A percentile compares a stretch with the other conserved stretches of the same genome.
phyloP scores from a whole-genome alignment of 1,284 basidiomycete genomes.

The Malassezia psittaci region DNA sequence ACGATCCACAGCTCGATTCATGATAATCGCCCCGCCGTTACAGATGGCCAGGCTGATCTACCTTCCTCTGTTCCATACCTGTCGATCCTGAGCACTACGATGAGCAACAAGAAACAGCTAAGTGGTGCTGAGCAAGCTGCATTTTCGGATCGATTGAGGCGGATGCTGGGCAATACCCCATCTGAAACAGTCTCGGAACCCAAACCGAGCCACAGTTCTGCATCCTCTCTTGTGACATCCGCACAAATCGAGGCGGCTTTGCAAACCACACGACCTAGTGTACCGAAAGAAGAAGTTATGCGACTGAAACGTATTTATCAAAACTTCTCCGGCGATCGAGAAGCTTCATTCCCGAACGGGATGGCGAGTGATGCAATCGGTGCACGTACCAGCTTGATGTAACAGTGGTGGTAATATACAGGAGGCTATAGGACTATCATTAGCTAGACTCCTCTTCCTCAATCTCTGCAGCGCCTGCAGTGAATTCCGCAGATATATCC shows the following conservation, averaged over 20 bases:
- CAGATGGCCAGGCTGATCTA: background rate
- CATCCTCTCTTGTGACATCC: constrained; percentile 25
- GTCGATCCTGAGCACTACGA: background rate
- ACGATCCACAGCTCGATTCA: constrained; percentile 60
- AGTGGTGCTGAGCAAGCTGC: constrained; percentile 8
- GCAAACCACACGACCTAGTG: constrained; percentile 35
- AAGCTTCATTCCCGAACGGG: constrained; percentile 37
- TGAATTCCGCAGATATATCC: constrained; percentile 43
- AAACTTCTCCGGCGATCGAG: constrained; percentile 39
- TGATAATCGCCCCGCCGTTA: constrained; percentile 2
- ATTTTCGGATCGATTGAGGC: constrained; percentile 4
- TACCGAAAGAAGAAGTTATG: constrained; percentile 32
- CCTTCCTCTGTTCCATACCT: constrained; percentile 14
- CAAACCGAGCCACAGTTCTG: background rate
- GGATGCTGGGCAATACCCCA: constrained; percentile 6
- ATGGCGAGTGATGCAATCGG: constrained; percentile 34
- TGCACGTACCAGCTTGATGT: constrained; percentile 41
- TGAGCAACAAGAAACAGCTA: background rate
- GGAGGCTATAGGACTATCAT: background rate
- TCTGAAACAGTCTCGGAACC: constrained; percentile 6
- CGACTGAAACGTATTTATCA: constrained; percentile 34
- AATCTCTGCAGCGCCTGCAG: constrained; percentile 35
- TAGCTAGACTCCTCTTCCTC: constrained; percentile 20
- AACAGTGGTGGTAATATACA: constrained; percentile 9
- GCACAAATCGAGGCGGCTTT: constrained; percentile 32